Evolutionary conservation across 306 rosid genomes (phyloP), one percentile per base, ranked within the genome.

Genomic region (Ziziphus jujuba): DNA sequence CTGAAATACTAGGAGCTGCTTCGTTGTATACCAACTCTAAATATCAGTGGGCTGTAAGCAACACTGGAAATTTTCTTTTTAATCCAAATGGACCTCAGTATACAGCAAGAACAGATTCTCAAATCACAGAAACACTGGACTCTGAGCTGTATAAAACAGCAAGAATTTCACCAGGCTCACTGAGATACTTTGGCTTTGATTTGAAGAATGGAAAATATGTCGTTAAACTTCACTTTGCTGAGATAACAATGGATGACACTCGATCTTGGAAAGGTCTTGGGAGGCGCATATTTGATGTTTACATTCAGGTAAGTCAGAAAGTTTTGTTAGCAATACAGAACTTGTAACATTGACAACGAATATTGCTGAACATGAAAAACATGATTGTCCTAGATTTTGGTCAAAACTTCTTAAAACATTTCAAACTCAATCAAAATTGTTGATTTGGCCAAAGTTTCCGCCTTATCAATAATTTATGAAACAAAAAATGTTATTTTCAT

Each of bases 151-250:
- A 73, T 64, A 73, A 73, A 40, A 73, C 79, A 33, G 79, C 78
- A 9, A 78, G 75, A 65, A 63, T 73, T 60, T 73, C 82, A 19
- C 75, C 82, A 25, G 67, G 62, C 79, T 78, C 82, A 22, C 72
- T 78, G 16, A 73, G 79, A 75, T 73, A 78, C 65, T 73, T 61
- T 23, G 79, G 82, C 56, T 76, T 66, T n/a, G 72, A 55, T 12
- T 36, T 78, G 72, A 45, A 6, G 35, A 78, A 78, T 31, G 82
- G 79, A 6, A 58, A 61, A 40, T 73, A 78, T 35, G 7, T 22
- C 8, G 64, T 78, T 14, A 72, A 68, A 75, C 78, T 78, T 57
- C 82, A 78, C 78, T 78, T 78, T 63, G 82, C 79, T 10, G 75
- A 78, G 72, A 68, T 78, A 57, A 49, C 57, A 38, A 67, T 78